Evolutionary conservation across 345 rosid genomes (phyloP).

Genomic region (Eucalyptus virginea): DNA sequence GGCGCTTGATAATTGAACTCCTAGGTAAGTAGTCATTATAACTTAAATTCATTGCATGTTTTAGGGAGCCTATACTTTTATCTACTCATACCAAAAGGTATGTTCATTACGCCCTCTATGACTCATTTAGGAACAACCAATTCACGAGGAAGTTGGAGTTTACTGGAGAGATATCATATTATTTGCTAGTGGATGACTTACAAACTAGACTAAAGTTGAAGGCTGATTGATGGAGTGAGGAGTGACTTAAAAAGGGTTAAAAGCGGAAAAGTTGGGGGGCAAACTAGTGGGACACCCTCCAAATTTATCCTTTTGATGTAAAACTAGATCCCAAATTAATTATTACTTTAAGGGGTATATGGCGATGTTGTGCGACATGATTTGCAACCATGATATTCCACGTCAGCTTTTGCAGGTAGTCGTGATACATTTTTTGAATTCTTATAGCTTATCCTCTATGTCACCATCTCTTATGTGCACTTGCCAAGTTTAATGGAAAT

Average conservation of each 20-base stretch:
- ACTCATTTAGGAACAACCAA: background rate
- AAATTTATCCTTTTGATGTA: background rate
- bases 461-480: background rate
- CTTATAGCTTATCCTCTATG: background rate
- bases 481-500: background rate
- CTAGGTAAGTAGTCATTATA: background rate
- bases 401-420: background rate
- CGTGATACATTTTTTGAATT: background rate
- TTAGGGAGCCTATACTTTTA: background rate
- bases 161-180: background rate
- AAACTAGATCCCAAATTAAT: background rate
- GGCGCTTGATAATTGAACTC: background rate
- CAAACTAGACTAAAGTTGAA: background rate
- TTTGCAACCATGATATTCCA: background rate
- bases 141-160: background rate
- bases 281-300: background rate
- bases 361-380: background rate
- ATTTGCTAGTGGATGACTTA: background rate
- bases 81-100: background rate
- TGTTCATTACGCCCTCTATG: background rate
- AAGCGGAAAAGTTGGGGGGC: background rate
- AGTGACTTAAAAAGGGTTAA: background rate
- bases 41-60: background rate
- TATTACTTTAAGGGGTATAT: background rate
- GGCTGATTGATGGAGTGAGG: background rate